Percentiles rank a stretch among this genome's conserved stretches.
phyloP scores from a whole-genome alignment of 768 basidiomycete genomes.

The Russula emetica region DNA sequence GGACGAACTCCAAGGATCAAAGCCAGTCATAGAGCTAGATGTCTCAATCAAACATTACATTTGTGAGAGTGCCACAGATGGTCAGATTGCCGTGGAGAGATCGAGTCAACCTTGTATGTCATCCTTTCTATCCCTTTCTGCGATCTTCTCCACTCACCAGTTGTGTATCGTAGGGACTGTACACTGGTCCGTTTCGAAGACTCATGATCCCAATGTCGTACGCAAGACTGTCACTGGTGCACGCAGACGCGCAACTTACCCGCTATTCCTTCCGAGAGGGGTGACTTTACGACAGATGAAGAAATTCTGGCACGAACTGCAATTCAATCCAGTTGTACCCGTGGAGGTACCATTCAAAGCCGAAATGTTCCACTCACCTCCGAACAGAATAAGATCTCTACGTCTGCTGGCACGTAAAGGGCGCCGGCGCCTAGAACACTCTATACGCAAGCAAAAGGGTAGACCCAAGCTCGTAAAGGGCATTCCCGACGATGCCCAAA shows the following conservation, averaged over 20 bases:
- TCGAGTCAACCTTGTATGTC: slow-evolving; percentile 34
- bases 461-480: slow-evolving; percentile 41
- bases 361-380: slow-evolving; percentile 38
- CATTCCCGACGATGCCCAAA: slow-evolving; percentile 28
- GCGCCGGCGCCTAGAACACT: slow-evolving; percentile 38
- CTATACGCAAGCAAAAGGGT: slow-evolving; percentile 39
- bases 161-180: slow-evolving; percentile 48
- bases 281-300: slow-evolving; percentile 37
- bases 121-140: background rate
- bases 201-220: slow-evolving; percentile 35
- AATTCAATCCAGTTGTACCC: slow-evolving; percentile 33
- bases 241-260: slow-evolving; percentile 44
- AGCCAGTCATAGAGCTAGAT: slow-evolving; percentile 55
- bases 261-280: slow-evolving; percentile 48
- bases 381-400: slow-evolving; percentile 37
- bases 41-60: slow-evolving; percentile 48
- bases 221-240: slow-evolving; percentile 36
- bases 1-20: slow-evolving; percentile 32
- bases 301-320: slow-evolving; percentile 44
- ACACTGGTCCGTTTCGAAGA: slow-evolving; percentile 50
- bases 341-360: slow-evolving; percentile 28
- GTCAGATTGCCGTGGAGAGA: slow-evolving; percentile 37
- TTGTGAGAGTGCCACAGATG: slow-evolving; percentile 37
- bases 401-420: slow-evolving; percentile 49
- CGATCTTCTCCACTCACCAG: slow-evolving; percentile 1